phyloP scores from a whole-genome alignment of 306 rosid species.

The Potentilla sterilis region DNA sequence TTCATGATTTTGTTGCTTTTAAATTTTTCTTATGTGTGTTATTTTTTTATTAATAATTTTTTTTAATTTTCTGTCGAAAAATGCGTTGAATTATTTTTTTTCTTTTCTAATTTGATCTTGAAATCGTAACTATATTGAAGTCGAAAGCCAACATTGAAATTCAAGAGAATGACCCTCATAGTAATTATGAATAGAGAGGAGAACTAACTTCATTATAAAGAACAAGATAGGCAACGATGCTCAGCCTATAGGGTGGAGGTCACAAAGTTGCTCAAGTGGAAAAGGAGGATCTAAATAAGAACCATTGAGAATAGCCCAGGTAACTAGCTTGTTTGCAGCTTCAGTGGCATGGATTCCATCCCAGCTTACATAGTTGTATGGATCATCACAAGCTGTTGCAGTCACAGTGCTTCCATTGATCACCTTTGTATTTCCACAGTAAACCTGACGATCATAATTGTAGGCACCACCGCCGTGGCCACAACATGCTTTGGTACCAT shows the following conservation, averaged over 20 bases:
- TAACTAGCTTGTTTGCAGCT: slow-evolving; percentile 72
- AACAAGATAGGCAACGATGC: not conserved
- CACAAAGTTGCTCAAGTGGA: slow-evolving; percentile 52
- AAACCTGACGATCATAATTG: slow-evolving; percentile 54
- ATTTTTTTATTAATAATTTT: too few species aligned
- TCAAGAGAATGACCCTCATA: too few species aligned
- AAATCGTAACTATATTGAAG: too few species aligned
- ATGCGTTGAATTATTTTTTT: too few species aligned
- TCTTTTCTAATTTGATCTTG: too few species aligned
- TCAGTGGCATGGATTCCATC: slow-evolving; percentile 94
- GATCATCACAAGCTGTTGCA: slow-evolving; percentile 71
- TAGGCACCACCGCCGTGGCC: slow-evolving; percentile 78
- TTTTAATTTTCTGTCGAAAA: too few species aligned
- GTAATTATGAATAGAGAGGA: too few species aligned
- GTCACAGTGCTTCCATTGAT: slow-evolving; percentile 50
- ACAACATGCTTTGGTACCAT: slow-evolving; percentile 82
- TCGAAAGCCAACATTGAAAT: too few species aligned
- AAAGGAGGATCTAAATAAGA: slow-evolving; percentile 69
- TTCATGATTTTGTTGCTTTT: too few species aligned
- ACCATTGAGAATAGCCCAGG: slow-evolving; percentile 73
- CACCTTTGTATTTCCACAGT: slow-evolving; percentile 60
- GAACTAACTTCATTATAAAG: too few species aligned
- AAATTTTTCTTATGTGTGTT: too few species aligned
- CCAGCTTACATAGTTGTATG: slow-evolving; percentile 82
- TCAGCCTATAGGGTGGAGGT: slow-evolving; percentile 54